phyloP scores from a whole-genome alignment of 1,284 basidiomycete species.

The Pascua guehoae region DNA sequence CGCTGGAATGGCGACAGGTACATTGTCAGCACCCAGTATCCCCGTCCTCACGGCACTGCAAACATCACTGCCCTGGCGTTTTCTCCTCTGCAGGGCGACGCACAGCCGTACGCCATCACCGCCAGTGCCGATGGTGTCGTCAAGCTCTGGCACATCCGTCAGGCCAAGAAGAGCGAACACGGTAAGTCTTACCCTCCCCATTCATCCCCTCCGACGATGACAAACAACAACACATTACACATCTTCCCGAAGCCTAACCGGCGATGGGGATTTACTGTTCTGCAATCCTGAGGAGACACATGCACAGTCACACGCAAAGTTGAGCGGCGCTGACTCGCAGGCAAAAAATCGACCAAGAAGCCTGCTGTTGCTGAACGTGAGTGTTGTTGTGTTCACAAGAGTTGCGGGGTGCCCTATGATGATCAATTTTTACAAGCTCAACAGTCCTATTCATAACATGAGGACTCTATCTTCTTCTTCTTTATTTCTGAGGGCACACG shows the following conservation, averaged over 20 bases:
- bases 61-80: conserved; percentile 70
- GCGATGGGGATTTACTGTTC: conserved; percentile 45
- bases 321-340: conserved; percentile 17
- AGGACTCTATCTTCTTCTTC: conserved; percentile 48
- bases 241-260: conserved; percentile 32
- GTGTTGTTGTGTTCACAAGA: conserved; percentile 16
- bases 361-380: conserved; percentile 37
- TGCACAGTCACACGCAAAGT: no score
- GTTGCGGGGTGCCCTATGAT: conserved; percentile 33
- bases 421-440: conserved; percentile 51
- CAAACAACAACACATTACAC: conserved; percentile 46
- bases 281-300: conserved; percentile 47
- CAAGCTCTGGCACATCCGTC: conserved; percentile 51
- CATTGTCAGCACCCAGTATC: conserved; percentile 75
- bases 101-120: conserved; percentile 46
- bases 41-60: conserved; percentile 73
- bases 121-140: conserved; percentile 48
- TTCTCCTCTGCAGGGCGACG: conserved; percentile 24
- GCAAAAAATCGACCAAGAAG: conserved; percentile 36
- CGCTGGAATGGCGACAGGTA: conserved; percentile 53
- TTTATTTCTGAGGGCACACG: conserved; percentile 37
- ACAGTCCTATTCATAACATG: conserved; percentile 46
- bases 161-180: conserved; percentile 41
- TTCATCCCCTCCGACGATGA: conserved; percentile 34
- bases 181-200: conserved; percentile 31